Conservation (phyloP, 1,139 yeast species). For the Geotrichum carabidarum region DNA sequence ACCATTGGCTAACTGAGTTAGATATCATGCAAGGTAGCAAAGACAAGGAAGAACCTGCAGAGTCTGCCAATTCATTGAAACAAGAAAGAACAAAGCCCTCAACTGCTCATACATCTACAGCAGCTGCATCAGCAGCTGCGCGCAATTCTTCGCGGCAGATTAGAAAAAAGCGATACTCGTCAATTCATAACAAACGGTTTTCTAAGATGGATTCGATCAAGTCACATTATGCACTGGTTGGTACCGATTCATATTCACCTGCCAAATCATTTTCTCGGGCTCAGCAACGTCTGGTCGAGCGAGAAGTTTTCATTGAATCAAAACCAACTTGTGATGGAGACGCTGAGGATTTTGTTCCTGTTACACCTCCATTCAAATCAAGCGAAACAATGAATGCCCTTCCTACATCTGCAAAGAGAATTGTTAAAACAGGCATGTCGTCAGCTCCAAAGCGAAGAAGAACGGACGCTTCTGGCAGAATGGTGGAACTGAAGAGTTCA, state of each 20-base stretch:
- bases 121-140: conserved; percentile 23
- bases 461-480: conserved; percentile 19
- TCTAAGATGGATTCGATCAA: conserved; percentile 33
- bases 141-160: conserved; percentile 16
- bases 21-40: neutral
- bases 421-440: conserved; percentile 11
- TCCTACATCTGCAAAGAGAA: conserved; percentile 15
- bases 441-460: conserved; percentile 22
- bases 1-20: neutral
- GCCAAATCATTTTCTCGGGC: no score
- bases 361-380: neutral
- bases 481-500: conserved; percentile 17
- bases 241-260: no score
- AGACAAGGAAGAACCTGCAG: neutral
- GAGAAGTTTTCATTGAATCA: neutral
- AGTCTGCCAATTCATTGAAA: neutral
- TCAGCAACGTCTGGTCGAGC: neutral
- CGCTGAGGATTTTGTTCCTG: neutral
- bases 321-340: neutral
- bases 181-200: conserved; percentile 30
- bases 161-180: conserved; percentile 29
- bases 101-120: conserved; percentile 12
- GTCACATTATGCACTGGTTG: conserved; percentile 23
- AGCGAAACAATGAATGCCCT: neutral
- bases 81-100: neutral